phyloP scores from a whole-genome alignment of 2,329 filamentous ascomycete species.

The Venturia carpophila region DNA sequence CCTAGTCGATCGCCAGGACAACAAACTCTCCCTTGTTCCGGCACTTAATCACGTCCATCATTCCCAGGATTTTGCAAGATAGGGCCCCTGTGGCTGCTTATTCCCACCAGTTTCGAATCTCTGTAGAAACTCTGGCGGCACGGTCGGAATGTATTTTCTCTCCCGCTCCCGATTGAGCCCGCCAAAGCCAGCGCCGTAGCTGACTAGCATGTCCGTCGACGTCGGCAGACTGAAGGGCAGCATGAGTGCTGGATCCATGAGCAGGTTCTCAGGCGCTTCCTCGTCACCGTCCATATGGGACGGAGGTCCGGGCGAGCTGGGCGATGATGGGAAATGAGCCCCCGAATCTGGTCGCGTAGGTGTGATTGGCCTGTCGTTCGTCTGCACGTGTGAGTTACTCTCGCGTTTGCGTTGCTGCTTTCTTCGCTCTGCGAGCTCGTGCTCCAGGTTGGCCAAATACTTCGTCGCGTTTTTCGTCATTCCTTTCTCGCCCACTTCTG shows the following conservation, averaged over 20 bases:
- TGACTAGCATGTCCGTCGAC: conserved; percentile 94
- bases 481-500: conserved; percentile 90
- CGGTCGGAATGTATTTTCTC: conserved; percentile 89
- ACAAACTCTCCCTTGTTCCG: background rate
- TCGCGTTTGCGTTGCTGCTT: conserved; percentile 23
- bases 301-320: conserved; percentile 20
- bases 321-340: background rate
- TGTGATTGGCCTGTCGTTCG: conserved; percentile 32
- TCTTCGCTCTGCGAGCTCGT: conserved; percentile 52
- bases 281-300: conserved; percentile 53
- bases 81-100: background rate
- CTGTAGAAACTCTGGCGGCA: conserved; percentile 85
- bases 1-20: background rate
- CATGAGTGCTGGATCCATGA: conserved; percentile 85
- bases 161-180: conserved; percentile 86
- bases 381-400: conserved; percentile 1
- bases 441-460: conserved; percentile 73
- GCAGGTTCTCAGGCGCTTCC: conserved; percentile 63
- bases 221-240: conserved; percentile 92
- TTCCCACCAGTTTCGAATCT: conserved; percentile 59
- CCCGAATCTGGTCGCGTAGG: conserved; percentile 21
- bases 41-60: background rate
- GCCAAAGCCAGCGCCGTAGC: conserved; percentile 89
- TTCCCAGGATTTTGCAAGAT: conserved; percentile 8
- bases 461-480: conserved; percentile 82